Conservation (phyloP, 2,329 filamentous ascomycete genomes). For the Ceratocystis smalleyi region DNA sequence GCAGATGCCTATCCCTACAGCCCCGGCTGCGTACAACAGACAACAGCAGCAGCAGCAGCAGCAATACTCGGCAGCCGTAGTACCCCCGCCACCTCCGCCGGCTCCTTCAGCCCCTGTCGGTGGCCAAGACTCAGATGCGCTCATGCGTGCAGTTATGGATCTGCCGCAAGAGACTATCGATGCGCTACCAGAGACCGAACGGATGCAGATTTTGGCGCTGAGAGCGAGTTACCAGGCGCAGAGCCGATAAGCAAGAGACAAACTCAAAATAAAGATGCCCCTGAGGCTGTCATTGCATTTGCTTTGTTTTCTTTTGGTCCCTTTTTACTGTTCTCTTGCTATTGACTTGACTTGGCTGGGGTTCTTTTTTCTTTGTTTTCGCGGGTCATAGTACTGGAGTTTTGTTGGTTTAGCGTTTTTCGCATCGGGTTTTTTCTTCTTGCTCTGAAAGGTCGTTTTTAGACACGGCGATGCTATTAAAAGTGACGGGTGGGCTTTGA, state of each 20-base stretch:
- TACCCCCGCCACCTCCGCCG: slow-evolving; percentile 23
- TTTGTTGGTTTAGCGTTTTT: slow-evolving; percentile 2
- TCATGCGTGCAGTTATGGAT: slow-evolving; percentile 67
- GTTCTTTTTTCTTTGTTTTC: neutral
- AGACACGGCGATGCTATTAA: neutral
- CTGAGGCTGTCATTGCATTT: neutral
- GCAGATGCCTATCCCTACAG: slow-evolving; percentile 18
- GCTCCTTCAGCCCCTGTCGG: slow-evolving; percentile 24
- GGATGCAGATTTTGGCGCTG: slow-evolving; percentile 64
- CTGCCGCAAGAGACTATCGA: slow-evolving; percentile 71
- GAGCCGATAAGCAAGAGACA: slow-evolving; percentile 1
- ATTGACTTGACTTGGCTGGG: neutral
- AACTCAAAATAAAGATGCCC: neutral
- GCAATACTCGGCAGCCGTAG: slow-evolving; percentile 21
- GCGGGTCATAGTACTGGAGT: neutral
- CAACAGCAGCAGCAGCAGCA: slow-evolving; percentile 21
- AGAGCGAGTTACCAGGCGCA: slow-evolving; percentile 40
- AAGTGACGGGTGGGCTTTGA: neutral
- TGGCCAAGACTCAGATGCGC: slow-evolving; percentile 48
- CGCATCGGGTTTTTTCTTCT: neutral
- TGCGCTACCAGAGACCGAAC: slow-evolving; percentile 56
- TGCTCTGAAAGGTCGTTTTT: neutral
- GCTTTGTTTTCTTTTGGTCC: slow-evolving; percentile 7
- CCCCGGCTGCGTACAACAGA: slow-evolving; percentile 24
- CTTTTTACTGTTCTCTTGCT: slow-evolving; percentile 1